Percentiles rank a stretch among this genome's conserved stretches.
Evolutionary conservation across 305 asterid species (phyloP).

Genomic region (Fraxinus sp.): DNA sequence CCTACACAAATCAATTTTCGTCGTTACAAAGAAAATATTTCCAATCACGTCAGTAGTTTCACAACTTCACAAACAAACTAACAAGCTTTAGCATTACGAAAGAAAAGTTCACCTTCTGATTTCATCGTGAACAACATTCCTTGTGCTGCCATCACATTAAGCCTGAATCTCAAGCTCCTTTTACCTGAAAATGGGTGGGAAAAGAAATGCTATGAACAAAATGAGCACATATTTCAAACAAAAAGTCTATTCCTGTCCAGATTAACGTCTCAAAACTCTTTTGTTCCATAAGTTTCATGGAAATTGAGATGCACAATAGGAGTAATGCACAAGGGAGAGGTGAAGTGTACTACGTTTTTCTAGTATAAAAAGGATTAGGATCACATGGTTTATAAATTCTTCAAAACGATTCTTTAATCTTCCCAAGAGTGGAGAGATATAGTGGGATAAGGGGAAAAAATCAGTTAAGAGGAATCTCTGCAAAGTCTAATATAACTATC

Average conservation of each 20-base stretch:
- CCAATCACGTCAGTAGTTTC: not conserved
- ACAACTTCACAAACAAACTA: conserved; percentile 2
- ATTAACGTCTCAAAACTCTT: not conserved
- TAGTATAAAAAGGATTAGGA: not conserved
- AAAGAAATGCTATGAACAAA: not conserved
- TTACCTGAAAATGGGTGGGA: conserved; percentile 36
- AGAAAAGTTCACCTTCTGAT: conserved; percentile 4
- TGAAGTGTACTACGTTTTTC: not conserved
- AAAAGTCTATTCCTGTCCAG: not conserved
- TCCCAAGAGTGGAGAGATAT: not conserved
- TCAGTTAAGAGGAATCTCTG: not conserved
- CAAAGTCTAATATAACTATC: not conserved
- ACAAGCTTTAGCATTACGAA: not conserved
- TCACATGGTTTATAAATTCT: not conserved
- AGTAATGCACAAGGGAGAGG: not conserved
- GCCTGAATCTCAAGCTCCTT: conserved; percentile 36
- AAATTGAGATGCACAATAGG: not conserved
- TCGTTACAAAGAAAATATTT: not conserved
- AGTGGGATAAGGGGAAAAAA: not conserved
- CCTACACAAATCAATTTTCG: not conserved
- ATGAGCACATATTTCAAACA: not conserved
- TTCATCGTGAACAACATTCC: conserved; percentile 6
- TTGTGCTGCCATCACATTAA: conserved; percentile 25
- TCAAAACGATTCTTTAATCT: not conserved
- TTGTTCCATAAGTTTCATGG: not conserved